Evolutionary conservation across 345 rosid genomes (phyloP).

Genomic region (Lepidium africanum): DNA sequence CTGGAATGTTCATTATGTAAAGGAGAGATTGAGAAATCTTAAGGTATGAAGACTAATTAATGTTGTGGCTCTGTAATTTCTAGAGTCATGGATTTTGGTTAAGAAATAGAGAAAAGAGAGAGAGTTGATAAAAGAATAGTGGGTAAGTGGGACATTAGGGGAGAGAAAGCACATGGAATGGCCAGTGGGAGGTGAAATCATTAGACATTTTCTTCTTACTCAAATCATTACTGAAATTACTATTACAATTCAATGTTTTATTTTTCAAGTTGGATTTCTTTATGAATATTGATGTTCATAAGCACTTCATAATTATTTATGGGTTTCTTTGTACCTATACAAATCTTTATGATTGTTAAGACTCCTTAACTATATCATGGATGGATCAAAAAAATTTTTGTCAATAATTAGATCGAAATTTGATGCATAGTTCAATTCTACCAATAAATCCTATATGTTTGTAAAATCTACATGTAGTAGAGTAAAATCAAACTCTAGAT

Average conservation of each 20-base stretch:
- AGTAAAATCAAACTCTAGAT: no score
- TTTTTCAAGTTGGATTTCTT: background rate
- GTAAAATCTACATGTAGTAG: no score
- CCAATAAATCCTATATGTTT: no score
- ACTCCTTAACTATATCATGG: background rate
- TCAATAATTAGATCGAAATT: no score
- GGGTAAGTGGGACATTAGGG: slow-evolving; percentile 15
- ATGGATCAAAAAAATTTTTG: no score
- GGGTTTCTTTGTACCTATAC: background rate
- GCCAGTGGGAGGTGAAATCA: slow-evolving; percentile 9
- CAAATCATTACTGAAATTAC: background rate
- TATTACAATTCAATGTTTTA: background rate
- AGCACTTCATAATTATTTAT: background rate
- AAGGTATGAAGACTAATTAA: background rate
- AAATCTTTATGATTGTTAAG: background rate
- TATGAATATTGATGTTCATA: background rate
- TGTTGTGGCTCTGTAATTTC: background rate
- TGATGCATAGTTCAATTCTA: no score
- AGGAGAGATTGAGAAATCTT: background rate
- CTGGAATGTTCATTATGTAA: background rate
- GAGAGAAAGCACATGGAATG: slow-evolving; percentile 13
- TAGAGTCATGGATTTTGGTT: slow-evolving; percentile 2
- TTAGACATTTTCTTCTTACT: background rate
- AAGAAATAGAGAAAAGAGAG: background rate
- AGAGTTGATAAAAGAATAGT: slow-evolving; percentile 2